Evolutionary conservation across 2,329 filamentous ascomycete species (phyloP), one percentile per base, ranked within the genome.

Genomic region (Paecilomyces dactylethromorphus): DNA sequence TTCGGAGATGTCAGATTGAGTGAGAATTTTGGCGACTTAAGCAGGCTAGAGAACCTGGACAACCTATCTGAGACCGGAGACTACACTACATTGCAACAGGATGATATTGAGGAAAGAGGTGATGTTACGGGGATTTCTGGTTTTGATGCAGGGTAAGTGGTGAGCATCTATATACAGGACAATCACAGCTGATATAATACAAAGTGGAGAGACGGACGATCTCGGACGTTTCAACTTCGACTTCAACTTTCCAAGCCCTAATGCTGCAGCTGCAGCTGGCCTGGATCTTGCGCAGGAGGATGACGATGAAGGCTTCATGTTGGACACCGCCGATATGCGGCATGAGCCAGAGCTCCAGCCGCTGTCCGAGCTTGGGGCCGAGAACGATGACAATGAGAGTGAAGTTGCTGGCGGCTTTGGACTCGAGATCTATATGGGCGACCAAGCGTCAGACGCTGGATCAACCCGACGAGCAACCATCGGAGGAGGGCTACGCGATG

Each of bases 1-100:
- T 73, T 75, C 56, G 74, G 71, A 12, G 73, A 69, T 55, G 67
- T 71, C 22, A 69, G 76, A 21, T 67, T 81, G 54, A 83, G 80
- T 63, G 82, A 82, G 59, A 73, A 78, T 58, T 83, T 83, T 63
- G 79, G 72, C 1, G 80, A 81, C 57, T 62, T 78, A 53, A 78
- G 76, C 18, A 73, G 77, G 57, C 60, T 80, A 8, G 79, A 80
- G 56, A 76, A 77, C 12, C 15, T 45, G 15, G 39, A 45, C 39
- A 18, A 76, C 72, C 1, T 77, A 63, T 13, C 74, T 8, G 39
- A 77, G 31, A 66, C 59, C 21, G 71, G 65, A 75, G 11, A 67
- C 75, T 18, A 68, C 77, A 29, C 65, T 63, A 33, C 77, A 26
- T 64, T 63, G 29, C 69, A 68, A n/a, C 62, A 70, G 13, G 71